These are phyloP conservation scores for Pichia pseudocactophila DNA, from an alignment of 805 yeast species.

Conservation along the genomic window DNA sequence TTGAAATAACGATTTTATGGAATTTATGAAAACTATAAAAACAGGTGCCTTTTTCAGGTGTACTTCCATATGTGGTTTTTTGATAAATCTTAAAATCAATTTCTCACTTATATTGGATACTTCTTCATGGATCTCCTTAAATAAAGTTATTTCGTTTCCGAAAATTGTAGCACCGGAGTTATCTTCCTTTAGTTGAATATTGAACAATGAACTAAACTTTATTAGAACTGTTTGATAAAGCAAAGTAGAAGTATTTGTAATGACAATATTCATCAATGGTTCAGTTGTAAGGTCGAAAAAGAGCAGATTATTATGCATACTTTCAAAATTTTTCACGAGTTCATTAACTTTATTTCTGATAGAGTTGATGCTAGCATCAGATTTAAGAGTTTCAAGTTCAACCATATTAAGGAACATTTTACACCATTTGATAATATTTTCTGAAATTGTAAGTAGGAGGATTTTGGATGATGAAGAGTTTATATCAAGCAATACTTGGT, in stretches of 20 bases:
- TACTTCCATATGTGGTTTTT: constrained; percentile 12
- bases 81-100: constrained; percentile 14
- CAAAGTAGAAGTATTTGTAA: constrained; percentile 20
- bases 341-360: constrained; percentile 21
- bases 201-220: constrained; percentile 20
- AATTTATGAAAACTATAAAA: constrained; percentile 21
- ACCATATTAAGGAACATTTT: constrained; percentile 24
- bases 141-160: constrained; percentile 16
- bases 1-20: constrained; percentile 23
- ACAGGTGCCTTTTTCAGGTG: constrained; percentile 15
- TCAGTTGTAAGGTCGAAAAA: constrained; percentile 21
- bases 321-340: constrained; percentile 20
- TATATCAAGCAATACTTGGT: constrained; percentile 23
- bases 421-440: constrained; percentile 27
- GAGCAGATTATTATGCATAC: constrained; percentile 22
- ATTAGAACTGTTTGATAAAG: constrained; percentile 23
- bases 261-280: constrained; percentile 19
- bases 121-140: constrained; percentile 15
- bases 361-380: constrained; percentile 13
- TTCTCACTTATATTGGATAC: constrained; percentile 16
- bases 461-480: constrained; percentile 21
- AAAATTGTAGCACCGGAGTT: constrained; percentile 12
- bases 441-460: constrained; percentile 23
- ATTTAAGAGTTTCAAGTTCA: constrained; percentile 19
- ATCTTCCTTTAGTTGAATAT: constrained; percentile 11